Evolutionary conservation across 768 basidiomycete genomes (phyloP).

Genomic region (Lentinula guzmanii): DNA sequence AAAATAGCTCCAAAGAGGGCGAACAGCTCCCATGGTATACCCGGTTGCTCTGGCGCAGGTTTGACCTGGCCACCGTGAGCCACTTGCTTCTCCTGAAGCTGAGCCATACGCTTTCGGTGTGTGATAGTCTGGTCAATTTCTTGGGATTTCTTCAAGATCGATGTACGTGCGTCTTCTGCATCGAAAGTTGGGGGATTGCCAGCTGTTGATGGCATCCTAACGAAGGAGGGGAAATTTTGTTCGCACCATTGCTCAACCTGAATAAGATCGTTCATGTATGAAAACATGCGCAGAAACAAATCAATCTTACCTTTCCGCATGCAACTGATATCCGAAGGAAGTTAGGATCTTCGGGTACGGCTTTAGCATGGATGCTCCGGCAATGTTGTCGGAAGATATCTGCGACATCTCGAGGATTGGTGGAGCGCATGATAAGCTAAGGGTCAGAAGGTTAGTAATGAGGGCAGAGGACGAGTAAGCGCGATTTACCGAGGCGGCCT

Average conservation of each 20-base stretch:
- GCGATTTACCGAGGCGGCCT: constrained; percentile 68
- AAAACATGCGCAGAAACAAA: not conserved
- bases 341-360: constrained; percentile 77
- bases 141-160: constrained; percentile 40
- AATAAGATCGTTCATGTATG: not conserved
- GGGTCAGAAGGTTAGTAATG: constrained; percentile 46
- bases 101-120: not conserved
- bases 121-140: constrained; percentile 28
- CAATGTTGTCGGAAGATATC: constrained; percentile 81
- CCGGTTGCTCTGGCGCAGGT: not conserved
- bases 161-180: constrained; percentile 50
- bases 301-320: constrained; percentile 65
- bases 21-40: constrained; percentile 2
- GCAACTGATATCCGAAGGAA: constrained; percentile 78
- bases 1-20: not conserved
- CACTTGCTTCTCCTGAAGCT: constrained; percentile 9
- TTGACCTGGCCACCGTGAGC: constrained; percentile 6
- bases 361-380: constrained; percentile 77
- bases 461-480: constrained; percentile 17
- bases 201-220: constrained; percentile 30
- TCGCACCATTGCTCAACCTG: constrained; percentile 95
- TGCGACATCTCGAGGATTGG: constrained; percentile 88
- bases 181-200: constrained; percentile 28
- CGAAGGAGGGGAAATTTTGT: constrained; percentile 90
- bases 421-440: constrained; percentile 88